Base-by-base conservation (phyloP, 2,329 filamentous ascomycete species). In the Ophiostoma sp. region DNA sequence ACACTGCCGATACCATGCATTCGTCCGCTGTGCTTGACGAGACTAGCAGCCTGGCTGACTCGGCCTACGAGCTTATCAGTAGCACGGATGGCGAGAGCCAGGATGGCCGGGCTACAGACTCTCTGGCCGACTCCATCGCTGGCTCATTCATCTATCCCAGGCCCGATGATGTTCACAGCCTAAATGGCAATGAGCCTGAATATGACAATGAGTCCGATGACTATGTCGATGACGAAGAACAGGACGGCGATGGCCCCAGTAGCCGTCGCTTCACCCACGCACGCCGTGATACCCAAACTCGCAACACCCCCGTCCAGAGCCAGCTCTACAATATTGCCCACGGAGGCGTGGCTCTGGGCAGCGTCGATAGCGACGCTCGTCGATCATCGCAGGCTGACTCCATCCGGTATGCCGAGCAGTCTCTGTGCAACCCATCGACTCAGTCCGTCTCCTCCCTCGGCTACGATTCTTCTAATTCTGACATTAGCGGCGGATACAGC, bases 51-150 rank as follows among this genome's bases (percentile, higher is more conserved):
- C 75, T 87, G 74, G 77, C 80, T 73, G 85, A 85, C 73, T 85
- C 85, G 68, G 79, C 83, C 69, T 87, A 84, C 75, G 85, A 87
- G 74, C 77, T 87, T 64, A 82, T 87, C 75, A 78, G 79, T 67
- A 79, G 78, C 72, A 82, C 81, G 68, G 84, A 86, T 71, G 81
- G 79, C 71, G 83, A 84, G 72, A 83, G 81, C 71, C 81, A 84
- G 72, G 82, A 84, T 67, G 82, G 77, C 66, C 77, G 77, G 68
- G 77, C 79, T 69, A 78, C 81, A 55, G 83, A 82, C 71, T 83
- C 81, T 27, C 52, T 73, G 1, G 63, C 68, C 42, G 83, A 81
- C 72, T 83, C 81, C 18, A 64, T 73, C 4, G 62, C 70, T 40
- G 74, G 72, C 66, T 73, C 71, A 4, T 63, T 70, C 66, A 67